Evolutionary conservation across 2,329 filamentous ascomycete species (phyloP), one percentile per base, ranked within the genome.

Genomic region (Phialocephala subalpina): DNA sequence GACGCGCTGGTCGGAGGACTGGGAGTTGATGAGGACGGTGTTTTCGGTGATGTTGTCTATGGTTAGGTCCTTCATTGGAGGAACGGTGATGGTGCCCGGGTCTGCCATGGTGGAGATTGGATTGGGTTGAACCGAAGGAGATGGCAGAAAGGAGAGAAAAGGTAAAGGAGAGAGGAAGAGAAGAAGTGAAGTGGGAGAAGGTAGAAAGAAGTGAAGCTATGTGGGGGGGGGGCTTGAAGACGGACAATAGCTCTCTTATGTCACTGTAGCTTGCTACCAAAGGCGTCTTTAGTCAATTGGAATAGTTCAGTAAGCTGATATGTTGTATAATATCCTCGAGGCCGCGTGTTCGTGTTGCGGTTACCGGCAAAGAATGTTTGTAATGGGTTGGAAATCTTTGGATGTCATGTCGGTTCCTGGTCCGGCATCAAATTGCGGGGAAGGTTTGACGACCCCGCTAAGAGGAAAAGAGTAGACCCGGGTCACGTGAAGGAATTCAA

Each of bases 1-100:
- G 67, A 92, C 80, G 22, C 92, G 86, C 25, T 84, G 81, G 73
- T 93, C 83, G 11, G 82, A 76, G 73, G 87, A 87, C 80, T 90
- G 86, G 11, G 90, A 90, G 80, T 95, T 95, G 78, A 94, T 93
- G 55, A 84, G 82, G 74, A 90, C 84, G 36, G 90, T 89, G 74
- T 94, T 93, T 59, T 90, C 86, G 62, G 92, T 94, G 78, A 94
- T 94, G 78, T 94, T 94, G 75, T 93, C 90, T 70, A 90, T 90
- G 1, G 89, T 93, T 40, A 94, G 82, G 78, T 94, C 88, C 75
- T 90, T 90, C 77, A 91, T 80, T 8, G 81, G 80, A 64, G 86
- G 86, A 20, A 69, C 59, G 11, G 64, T 71, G 1, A 65, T 55
- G 27, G 70, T 56, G 22, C 61, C 14, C 1, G 67, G 62, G 25